phyloP scores from a whole-genome alignment of 164 flowering plant species.

The Kingdonia uniflora region DNA sequence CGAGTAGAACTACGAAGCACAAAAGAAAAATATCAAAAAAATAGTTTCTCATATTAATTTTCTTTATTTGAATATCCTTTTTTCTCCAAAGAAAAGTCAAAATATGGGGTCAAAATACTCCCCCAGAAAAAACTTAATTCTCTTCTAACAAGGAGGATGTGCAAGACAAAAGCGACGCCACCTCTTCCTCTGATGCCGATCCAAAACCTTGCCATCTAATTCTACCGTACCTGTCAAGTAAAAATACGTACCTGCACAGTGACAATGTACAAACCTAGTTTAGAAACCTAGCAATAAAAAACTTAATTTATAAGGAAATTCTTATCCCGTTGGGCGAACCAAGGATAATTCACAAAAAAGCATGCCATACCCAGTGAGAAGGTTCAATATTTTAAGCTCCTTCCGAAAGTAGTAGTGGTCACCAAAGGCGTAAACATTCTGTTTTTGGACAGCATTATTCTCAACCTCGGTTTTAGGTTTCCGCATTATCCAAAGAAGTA shows the following conservation, averaged over 20 bases:
- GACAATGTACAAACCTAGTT: neutral
- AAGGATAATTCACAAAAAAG: neutral
- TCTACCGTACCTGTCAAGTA: slow-evolving; percentile 82
- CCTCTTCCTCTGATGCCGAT: slow-evolving; percentile 60
- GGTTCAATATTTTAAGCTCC: slow-evolving; percentile 86
- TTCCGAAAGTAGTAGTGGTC: slow-evolving; percentile 93
- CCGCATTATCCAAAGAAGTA: slow-evolving; percentile 65
- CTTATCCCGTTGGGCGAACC: neutral
- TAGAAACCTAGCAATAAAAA: no score
- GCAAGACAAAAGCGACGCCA: slow-evolving; percentile 63
- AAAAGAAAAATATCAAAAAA: no score
- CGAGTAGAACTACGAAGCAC: no score
- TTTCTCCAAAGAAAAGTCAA: no score
- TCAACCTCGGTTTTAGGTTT: slow-evolving; percentile 36
- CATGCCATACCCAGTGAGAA: slow-evolving; percentile 73
- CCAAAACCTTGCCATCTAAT: slow-evolving; percentile 98
- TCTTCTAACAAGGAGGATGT: slow-evolving; percentile 66
- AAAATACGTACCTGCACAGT: slow-evolving; percentile 68
- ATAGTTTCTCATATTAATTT: no score
- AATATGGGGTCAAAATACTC: no score
- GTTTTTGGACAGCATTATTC: slow-evolving; percentile 34
- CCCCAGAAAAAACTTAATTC: slow-evolving; percentile 19
- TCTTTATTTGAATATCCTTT: no score
- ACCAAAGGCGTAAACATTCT: slow-evolving; percentile 80
- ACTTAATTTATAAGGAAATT: no score